Percentiles rank a stretch among this genome's conserved stretches.
phyloP scores from a whole-genome alignment of 306 rosid genomes.

The Trichosanthes cucumerina region DNA sequence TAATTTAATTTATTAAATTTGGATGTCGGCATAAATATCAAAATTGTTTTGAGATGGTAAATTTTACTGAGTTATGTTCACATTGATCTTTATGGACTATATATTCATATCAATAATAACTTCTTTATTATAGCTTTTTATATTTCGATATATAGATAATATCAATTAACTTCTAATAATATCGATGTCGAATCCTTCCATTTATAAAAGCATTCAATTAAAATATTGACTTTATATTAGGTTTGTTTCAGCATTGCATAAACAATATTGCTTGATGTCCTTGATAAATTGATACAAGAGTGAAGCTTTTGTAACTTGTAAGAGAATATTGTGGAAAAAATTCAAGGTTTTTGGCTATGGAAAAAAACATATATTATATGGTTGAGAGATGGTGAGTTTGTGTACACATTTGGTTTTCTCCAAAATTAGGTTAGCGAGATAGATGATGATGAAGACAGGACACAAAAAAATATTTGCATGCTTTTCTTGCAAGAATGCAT shows the following conservation, averaged over 20 bases:
- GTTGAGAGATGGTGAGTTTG: not conserved
- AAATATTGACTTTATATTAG: not conserved
- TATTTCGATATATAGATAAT: not conserved
- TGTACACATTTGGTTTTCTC: not conserved
- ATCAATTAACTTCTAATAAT: not conserved
- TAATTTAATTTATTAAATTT: not conserved
- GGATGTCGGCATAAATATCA: not conserved
- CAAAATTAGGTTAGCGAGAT: not conserved
- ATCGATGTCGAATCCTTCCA: not conserved
- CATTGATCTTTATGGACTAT: not conserved
- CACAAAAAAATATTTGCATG: not conserved
- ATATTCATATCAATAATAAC: no score
- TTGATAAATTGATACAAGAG: not conserved
- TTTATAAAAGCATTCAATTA: not conserved
- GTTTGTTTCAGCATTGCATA: not conserved
- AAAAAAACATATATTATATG: not conserved
- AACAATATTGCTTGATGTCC: not conserved
- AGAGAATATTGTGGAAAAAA: not conserved
- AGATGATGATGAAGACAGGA: not conserved
- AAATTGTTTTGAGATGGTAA: not conserved
- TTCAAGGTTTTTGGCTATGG: not conserved
- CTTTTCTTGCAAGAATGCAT: conserved; percentile 7
- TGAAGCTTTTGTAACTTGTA: not conserved
- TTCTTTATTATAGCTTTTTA: not conserved
- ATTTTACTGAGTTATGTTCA: not conserved